A percentile compares a stretch with the other conserved stretches of the same genome.
Conservation (phyloP, 805 yeast species). For the Dipodascus geniculatus region DNA sequence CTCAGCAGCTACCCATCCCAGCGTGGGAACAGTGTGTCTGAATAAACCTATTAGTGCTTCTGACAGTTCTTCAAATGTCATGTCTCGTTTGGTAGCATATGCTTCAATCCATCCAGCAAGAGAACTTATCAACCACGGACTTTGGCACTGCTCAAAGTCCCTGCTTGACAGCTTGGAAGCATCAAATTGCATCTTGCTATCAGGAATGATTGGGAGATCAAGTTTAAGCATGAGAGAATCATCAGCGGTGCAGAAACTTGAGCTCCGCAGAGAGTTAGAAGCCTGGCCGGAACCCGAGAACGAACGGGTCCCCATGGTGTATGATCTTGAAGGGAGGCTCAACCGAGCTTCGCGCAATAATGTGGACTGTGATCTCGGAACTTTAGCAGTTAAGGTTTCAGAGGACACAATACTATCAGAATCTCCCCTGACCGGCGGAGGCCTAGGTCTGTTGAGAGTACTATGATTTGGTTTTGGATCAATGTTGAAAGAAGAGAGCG, state of each 20-base stretch:
- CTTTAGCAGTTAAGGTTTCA: neutral
- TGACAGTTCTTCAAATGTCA: slow-evolving; percentile 11
- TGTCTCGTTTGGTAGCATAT: slow-evolving; percentile 5
- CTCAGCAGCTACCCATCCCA: slow-evolving; percentile 23
- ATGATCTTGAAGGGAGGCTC: neutral
- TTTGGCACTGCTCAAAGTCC: slow-evolving; percentile 13
- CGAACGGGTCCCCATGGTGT: neutral
- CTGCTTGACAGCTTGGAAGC: slow-evolving; percentile 12
- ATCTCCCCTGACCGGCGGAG: neutral
- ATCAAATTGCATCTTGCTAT: slow-evolving; percentile 9
- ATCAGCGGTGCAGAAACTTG: slow-evolving; percentile 10
- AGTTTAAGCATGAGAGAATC: slow-evolving; percentile 12
- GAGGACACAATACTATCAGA: neutral
- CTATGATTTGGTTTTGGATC: no score
- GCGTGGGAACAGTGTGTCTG: slow-evolving; percentile 18
- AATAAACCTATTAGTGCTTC: slow-evolving; percentile 16
- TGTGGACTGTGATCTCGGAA: neutral
- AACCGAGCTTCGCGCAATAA: neutral
- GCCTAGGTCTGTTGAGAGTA: neutral
- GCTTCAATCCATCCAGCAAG: slow-evolving; percentile 12
- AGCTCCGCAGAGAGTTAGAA: slow-evolving; percentile 10
- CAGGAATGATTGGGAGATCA: slow-evolving; percentile 17
- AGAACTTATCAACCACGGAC: slow-evolving; percentile 12
- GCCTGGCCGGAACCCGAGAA: neutral
- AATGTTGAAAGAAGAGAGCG: neutral